Evolutionary conservation across 1,284 basidiomycete species (phyloP), one percentile per base, ranked within the genome.

Genomic region (Cutaneotrichosporon sp.): DNA sequence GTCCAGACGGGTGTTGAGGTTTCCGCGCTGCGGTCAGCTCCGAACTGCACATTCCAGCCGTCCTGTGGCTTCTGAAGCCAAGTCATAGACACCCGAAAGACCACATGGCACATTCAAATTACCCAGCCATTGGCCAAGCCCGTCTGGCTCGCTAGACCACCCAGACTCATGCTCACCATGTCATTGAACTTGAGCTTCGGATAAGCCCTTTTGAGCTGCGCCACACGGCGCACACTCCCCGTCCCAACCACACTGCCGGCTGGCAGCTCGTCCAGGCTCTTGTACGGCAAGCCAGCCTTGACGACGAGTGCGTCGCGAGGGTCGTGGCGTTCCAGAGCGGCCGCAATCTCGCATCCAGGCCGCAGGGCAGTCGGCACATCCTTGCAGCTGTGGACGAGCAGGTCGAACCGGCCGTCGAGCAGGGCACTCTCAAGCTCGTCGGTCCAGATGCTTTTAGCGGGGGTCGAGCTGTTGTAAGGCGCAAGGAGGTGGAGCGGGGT

Each of bases 381-480:
- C 75, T 99, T 99, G 64, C 91, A 79, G 51, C 83, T 86, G 76
- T 98, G 96, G 19, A 98, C 86, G 63, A 99, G 84, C 78, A 97
- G 85, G 71, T 98, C 96, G 48, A 96, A 88, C 11, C 79, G 77
- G 17, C 81, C 79, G 35, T 83, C 79, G 39, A 82, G 78, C 49
- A 97, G 78, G 22, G 87, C 84, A 19, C 87, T 86, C 71, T 97
- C 93, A 55, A 97, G 83, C 68, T 97, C 93, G 68, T 90, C 88
- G 26, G 93, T 97, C 93, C 93, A 97, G 16, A 97, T 77, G 0
- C 87, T 84, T 73, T 93, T 91, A 14, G 88, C 88, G 20, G 71
- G 69, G 43, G 65, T 65, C 16, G 52, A 42, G 12, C 61, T 61
- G 6, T 61, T 62, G 48, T 65, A 71, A n/a, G 67, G 69, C 10